Conservation (phyloP, 768 basidiomycete species). For the Boletus rubropictus region DNA sequence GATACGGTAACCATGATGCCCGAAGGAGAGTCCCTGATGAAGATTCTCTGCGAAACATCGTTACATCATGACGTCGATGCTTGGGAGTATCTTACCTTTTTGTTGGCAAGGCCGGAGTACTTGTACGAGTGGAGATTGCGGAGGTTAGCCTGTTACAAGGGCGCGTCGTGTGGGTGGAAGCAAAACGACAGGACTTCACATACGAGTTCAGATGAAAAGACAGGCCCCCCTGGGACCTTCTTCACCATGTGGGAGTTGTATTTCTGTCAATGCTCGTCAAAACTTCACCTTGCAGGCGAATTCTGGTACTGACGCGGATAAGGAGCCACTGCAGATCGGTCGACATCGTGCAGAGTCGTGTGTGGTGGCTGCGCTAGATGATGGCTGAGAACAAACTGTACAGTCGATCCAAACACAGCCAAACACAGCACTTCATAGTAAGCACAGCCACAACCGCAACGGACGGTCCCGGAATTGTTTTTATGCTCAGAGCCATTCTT, state of each 20-base stretch:
- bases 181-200: constrained; percentile 25
- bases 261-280: constrained; percentile 42
- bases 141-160: constrained; percentile 64
- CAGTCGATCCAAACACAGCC: constrained; percentile 25
- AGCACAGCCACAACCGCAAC: constrained; percentile 22
- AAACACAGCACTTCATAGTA: constrained; percentile 19
- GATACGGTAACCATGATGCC: constrained; percentile 58
- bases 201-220: constrained; percentile 83
- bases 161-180: constrained; percentile 4
- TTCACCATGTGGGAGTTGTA: constrained; percentile 86
- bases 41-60: constrained; percentile 49
- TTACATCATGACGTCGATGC: background rate
- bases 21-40: constrained; percentile 49
- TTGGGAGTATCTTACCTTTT: constrained; percentile 47
- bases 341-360: constrained; percentile 58
- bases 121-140: constrained; percentile 87
- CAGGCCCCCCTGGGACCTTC: constrained; percentile 60
- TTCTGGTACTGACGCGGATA: constrained; percentile 57
- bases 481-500: background rate
- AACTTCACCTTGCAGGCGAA: background rate
- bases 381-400: constrained; percentile 25
- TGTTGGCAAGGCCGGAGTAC: constrained; percentile 83
- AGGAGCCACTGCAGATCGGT: constrained; percentile 92
- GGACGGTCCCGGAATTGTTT: constrained; percentile 15
- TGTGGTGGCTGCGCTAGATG: constrained; percentile 14